Base-by-base conservation (phyloP, 129 eudicot species). In the Escallonia herrerae region DNA sequence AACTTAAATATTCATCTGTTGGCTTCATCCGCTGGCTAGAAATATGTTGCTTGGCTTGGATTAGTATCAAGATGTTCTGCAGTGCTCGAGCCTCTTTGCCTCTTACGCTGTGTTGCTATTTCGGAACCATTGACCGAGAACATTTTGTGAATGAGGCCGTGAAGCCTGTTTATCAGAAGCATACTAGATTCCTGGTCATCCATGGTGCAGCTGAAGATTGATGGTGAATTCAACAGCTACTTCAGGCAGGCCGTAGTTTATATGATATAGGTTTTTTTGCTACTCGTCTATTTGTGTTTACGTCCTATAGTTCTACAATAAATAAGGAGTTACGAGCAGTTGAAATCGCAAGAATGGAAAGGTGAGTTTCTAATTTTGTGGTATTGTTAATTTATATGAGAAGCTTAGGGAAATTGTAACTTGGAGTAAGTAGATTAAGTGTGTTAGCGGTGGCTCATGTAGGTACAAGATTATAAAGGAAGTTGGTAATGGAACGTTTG, bases 401-500 rank as follows among this genome's bases (percentile, higher is more conserved):
- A 22, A 22, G 33, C 33, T 22, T n/a, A n/a, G n/a, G n/a, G n/a
- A 22, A 22, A 22, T 22, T 22, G 4, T 53, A n/a, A 53, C 33
- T 46, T 56, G 50, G 60, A 8, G 52, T 54, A 40, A 72, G 4
- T 9, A 15, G 37, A 12, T 58, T 53, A n/a, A 45, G 40, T 53
- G n/a, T 57, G 15, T 55, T 4, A 40, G 0, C 7, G 5, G 22
- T 46, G 55, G 62, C 33, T 52, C 15, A 15, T 79, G 45, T 62
- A 91, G 94, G 90, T 93, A 88, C 73, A 84, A 74, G 77, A 63
- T 93, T 61, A 93, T 88, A 37, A 93, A 83, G 70, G 96, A 93
- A 80, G 95, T 93, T 83, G 99, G 99, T 69, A 84, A 78, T 77
- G 98, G 98, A 77, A 81, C 96, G 6, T 93, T 93, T 83, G 98